A percentile compares a stretch with the other conserved stretches of the same genome.
These are phyloP conservation scores for Calonectria pseudoturangicola DNA, from an alignment of 2,329 filamentous ascomycete genomes.

Conservation along the genomic window DNA sequence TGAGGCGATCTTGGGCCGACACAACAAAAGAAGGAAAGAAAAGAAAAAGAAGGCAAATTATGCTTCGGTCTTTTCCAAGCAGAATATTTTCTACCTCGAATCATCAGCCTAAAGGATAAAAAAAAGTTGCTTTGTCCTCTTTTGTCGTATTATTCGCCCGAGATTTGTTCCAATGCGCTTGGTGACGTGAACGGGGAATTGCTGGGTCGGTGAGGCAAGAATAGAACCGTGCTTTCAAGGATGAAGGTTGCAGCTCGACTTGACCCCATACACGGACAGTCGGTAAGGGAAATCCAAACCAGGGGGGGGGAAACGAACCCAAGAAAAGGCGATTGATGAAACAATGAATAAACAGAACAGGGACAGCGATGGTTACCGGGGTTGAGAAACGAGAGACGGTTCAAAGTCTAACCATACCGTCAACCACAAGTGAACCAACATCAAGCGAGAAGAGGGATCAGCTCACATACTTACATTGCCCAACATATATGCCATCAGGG, in stretches of 20 bases:
- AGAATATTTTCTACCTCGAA: conserved; percentile 40
- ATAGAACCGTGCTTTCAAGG: conserved; percentile 30
- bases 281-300: conserved; percentile 6
- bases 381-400: conserved; percentile 26
- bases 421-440: conserved; percentile 27
- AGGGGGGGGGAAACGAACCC: conserved; percentile 19
- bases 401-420: conserved; percentile 41
- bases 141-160: not conserved
- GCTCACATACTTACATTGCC: conserved; percentile 52
- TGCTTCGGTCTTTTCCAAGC: conserved; percentile 41
- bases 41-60: not conserved
- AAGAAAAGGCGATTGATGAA: conserved; percentile 10
- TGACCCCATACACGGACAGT: conserved; percentile 21
- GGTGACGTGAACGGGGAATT: conserved; percentile 30
- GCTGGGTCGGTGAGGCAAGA: conserved; percentile 29
- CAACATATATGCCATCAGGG: conserved; percentile 50
- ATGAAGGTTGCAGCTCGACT: conserved; percentile 22
- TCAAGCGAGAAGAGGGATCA: conserved; percentile 31
- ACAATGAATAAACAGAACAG: conserved; percentile 27
- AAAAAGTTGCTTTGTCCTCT: conserved; percentile 6
- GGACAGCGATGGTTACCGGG: conserved; percentile 17
- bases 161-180: conserved; percentile 20
- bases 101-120: conserved; percentile 42
- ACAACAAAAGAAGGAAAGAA: conserved; percentile 16
- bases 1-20: conserved; percentile 32